These are phyloP conservation scores for Fusarium ambrosium DNA, from an alignment of 2,329 filamentous ascomycete genomes.

Conservation along the genomic window DNA sequence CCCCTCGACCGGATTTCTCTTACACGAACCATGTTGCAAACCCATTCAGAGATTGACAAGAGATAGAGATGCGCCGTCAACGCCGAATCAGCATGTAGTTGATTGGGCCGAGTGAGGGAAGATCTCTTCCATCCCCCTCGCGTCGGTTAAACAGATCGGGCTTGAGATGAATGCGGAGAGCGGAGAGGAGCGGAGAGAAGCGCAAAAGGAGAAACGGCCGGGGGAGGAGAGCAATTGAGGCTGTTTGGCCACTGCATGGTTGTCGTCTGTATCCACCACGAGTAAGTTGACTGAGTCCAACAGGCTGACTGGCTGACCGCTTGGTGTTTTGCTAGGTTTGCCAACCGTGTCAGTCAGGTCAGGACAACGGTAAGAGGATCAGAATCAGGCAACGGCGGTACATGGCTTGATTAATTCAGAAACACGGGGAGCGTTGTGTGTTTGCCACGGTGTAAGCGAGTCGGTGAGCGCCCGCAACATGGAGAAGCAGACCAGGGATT, in stretches of 20 bases:
- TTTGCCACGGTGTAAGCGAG: slow-evolving; percentile 21
- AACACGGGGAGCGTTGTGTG: slow-evolving; percentile 16
- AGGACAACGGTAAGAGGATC: slow-evolving; percentile 23
- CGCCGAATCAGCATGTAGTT: slow-evolving; percentile 32
- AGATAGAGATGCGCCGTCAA: slow-evolving; percentile 43
- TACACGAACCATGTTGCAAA: slow-evolving; percentile 55
- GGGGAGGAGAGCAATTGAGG: slow-evolving; percentile 26
- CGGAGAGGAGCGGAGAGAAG: slow-evolving; percentile 33
- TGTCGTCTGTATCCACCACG: slow-evolving; percentile 13
- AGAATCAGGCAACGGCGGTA: slow-evolving; percentile 38
- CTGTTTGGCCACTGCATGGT: slow-evolving; percentile 24
- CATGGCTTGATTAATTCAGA: slow-evolving; percentile 34
- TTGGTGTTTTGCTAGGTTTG: slow-evolving; percentile 22
- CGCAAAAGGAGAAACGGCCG: slow-evolving; percentile 26
- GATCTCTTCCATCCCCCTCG: slow-evolving; percentile 21
- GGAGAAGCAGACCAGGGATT: slow-evolving; percentile 9
- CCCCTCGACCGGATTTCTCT: slow-evolving; percentile 50
- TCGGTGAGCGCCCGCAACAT: slow-evolving; percentile 24
- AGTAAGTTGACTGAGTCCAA: slow-evolving; percentile 28
- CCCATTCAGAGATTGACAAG: slow-evolving; percentile 44
- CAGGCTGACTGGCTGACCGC: slow-evolving; percentile 21
- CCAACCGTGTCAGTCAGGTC: slow-evolving; percentile 24
- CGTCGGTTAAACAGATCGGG: slow-evolving; percentile 43
- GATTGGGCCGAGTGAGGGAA: slow-evolving; percentile 38
- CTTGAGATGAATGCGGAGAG: slow-evolving; percentile 39